A percentile compares a stretch with the other conserved stretches of the same genome.
These are phyloP conservation scores for Saprolegnia diclina DNA, from an alignment of 352 stramenopile genomes.

Conservation along the genomic window DNA sequence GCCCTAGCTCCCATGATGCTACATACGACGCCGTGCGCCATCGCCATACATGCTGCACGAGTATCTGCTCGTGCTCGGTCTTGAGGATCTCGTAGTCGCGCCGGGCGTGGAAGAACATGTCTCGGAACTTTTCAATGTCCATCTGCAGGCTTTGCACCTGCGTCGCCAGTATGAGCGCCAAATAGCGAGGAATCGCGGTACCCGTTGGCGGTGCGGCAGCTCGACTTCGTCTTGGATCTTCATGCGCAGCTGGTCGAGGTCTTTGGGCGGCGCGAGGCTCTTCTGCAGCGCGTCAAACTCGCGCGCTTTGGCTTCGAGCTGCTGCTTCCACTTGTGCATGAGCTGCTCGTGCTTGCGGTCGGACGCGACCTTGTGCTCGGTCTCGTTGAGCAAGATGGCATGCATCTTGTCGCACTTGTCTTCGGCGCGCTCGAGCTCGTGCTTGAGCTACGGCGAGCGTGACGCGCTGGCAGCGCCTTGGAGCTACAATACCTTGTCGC, in stretches of 20 bases:
- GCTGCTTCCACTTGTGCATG: conserved; percentile 77
- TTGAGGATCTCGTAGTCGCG: conserved; percentile 76
- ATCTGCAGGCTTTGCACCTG: conserved; percentile 47
- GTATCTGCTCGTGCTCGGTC: conserved; percentile 80
- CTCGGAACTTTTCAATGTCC: conserved; percentile 66
- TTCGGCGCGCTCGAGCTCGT: conserved; percentile 55
- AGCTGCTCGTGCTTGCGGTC: conserved; percentile 78
- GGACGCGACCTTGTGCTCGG: conserved; percentile 74
- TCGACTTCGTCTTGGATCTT: conserved; percentile 83
- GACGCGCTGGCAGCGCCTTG: no score
- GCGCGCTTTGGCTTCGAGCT: conserved; percentile 71
- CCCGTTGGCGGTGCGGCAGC: conserved; percentile 58
- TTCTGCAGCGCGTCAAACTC: conserved; percentile 80
- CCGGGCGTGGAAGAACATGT: conserved; percentile 57
- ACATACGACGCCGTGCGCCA: no score
- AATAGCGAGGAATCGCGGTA: background rate
- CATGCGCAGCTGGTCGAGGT: conserved; percentile 73
- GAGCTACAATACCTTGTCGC: conserved; percentile 62
- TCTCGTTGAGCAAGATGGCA: conserved; percentile 71
- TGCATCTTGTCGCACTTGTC: conserved; percentile 81
- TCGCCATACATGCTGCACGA: conserved; percentile 50
- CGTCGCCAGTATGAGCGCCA: background rate
- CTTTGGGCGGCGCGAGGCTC: conserved; percentile 70
- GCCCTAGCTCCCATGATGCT: no score
- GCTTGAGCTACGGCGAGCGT: conserved; percentile 39